Evolutionary conservation across 345 rosid species (phyloP).

Genomic region (Hypericum androsaemum): DNA sequence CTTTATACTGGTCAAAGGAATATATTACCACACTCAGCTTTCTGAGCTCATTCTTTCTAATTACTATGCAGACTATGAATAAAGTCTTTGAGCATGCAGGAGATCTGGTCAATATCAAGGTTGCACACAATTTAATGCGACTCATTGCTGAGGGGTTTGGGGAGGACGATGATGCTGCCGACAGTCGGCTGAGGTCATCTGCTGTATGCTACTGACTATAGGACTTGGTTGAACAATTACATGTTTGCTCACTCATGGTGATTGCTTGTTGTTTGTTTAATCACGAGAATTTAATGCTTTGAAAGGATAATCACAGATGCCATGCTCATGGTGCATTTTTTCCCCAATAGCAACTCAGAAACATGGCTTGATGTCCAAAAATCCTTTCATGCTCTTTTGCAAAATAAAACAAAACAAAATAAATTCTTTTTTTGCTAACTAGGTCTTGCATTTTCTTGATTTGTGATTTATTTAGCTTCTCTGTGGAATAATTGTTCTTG

Average conservation of each 20-base stretch:
- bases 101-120: constrained; percentile 84
- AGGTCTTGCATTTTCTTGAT: neutral
- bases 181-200: constrained; percentile 81
- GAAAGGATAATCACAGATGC: no score
- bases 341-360: no score
- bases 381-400: neutral
- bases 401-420: neutral
- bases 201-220: constrained; percentile 56
- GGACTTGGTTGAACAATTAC: neutral
- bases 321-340: no score
- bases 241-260: no score
- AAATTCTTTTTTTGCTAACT: neutral
- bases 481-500: no score
- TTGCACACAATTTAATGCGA: constrained; percentile 92
- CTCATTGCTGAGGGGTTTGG: constrained; percentile 97
- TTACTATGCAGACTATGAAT: constrained; percentile 62
- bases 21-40: neutral
- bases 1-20: constrained; percentile 8
- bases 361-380: neutral
- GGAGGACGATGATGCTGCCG: constrained; percentile 79
- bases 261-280: no score
- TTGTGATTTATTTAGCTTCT: no score
- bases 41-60: constrained; percentile 14
- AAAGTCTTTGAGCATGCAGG: constrained; percentile 98
- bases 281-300: no score